Base-by-base conservation (phyloP, 1,284 basidiomycete species). In the Ustilago sp. region DNA sequence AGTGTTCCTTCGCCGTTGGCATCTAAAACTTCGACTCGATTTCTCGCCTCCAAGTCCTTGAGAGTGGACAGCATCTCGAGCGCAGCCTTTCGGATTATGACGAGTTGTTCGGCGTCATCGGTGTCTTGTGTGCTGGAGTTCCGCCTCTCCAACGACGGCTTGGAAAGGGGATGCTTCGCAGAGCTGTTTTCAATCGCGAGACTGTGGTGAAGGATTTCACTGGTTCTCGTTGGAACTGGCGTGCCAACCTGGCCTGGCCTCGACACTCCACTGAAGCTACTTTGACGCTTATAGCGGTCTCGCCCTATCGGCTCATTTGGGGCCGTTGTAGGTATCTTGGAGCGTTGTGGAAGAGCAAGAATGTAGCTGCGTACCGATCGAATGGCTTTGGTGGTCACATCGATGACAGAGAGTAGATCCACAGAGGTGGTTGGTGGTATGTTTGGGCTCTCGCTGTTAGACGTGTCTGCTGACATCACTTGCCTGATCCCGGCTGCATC, bases 11-110 rank as follows among this genome's bases (percentile, higher is more conserved):
- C 61, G 8, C 13, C 52, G 31, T 43, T 48, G 74, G 62, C 32
- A 13, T 19, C 52, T 7, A 73, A 28, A 3, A 32, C 28, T 15
- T 63, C 61, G 3, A 85, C 63, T 2, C 86, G 75, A 39, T 74
- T 74, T 3, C 66, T 70, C 47, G 84, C 80, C 55, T 87, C 86
- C 50, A 87, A 87, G 51, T 90, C 90, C 17, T 92, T 90, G 39
- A 94, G 89, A 28, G 90, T 89, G 4, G 90, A 88, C 31, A 94
- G 89, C 2, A 94, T 91, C 67, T 94, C 92, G 47, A 94, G 86
- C 2, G 93, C 92, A 0, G 90, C 89, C 47, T 89, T 89, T 35
- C 93, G 89, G 55, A 94, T 91, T 50, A 90, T 87, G 6, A 89
- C 68, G 6, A 93, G 87, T 1, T 92, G 91, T 77, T 93, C 91